Percentiles rank a stretch among this genome's conserved stretches.
phyloP scores from a whole-genome alignment of 2,329 filamentous ascomycete genomes.

The Penicillium sp. region DNA sequence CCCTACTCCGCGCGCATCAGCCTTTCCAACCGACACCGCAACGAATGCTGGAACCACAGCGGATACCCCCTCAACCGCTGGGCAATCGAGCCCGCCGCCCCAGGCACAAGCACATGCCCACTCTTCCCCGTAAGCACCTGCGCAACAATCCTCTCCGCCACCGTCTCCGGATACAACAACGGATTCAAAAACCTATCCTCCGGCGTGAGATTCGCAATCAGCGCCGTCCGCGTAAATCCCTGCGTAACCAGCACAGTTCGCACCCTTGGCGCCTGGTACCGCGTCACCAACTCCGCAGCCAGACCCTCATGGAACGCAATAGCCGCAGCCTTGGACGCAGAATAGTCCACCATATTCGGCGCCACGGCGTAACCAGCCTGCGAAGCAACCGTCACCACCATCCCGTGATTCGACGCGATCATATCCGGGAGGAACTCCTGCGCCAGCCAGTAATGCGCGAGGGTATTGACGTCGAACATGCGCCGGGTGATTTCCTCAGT shows the following conservation, averaged over 20 bases:
- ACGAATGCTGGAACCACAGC: slow-evolving; percentile 63
- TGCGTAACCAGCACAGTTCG: slow-evolving; percentile 66
- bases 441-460: slow-evolving; percentile 68
- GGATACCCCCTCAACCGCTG: slow-evolving; percentile 55
- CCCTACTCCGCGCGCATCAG: slow-evolving; percentile 25
- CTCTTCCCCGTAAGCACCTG: slow-evolving; percentile 62
- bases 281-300: slow-evolving; percentile 58
- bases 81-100: slow-evolving; percentile 47
- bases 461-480: slow-evolving; percentile 71
- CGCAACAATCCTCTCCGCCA: slow-evolving; percentile 64
- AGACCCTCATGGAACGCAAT: slow-evolving; percentile 69
- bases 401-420: slow-evolving; percentile 66
- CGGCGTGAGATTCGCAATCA: slow-evolving; percentile 61
- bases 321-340: slow-evolving; percentile 66
- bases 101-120: slow-evolving; percentile 60
- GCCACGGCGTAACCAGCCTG: slow-evolving; percentile 63
- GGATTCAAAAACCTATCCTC: slow-evolving; percentile 56
- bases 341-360: slow-evolving; percentile 69
- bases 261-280: slow-evolving; percentile 65
- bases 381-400: slow-evolving; percentile 70
- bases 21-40: slow-evolving; percentile 47
- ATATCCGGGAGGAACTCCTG: slow-evolving; percentile 70
- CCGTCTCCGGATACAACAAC: slow-evolving; percentile 61
- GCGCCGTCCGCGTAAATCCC: slow-evolving; percentile 62
- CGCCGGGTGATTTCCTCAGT: slow-evolving; percentile 61